These are phyloP conservation scores for Mortierella sp. DNA, from an alignment of 371 early-diverging fungal species.

Conservation along the genomic window DNA sequence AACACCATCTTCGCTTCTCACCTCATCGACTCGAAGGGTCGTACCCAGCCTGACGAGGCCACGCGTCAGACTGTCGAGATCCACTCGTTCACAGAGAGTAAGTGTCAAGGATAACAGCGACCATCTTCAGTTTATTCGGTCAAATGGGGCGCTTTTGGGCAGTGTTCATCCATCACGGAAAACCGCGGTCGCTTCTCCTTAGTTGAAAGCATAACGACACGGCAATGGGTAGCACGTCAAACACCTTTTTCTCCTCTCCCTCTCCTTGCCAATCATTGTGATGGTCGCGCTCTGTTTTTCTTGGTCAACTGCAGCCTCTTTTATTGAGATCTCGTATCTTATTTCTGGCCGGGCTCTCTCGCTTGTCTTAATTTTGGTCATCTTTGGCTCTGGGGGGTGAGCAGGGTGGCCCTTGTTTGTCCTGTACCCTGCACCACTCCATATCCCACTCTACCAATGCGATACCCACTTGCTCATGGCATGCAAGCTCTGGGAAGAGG, in stretches of 20 bases:
- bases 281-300: constrained; percentile 25
- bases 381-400: constrained; percentile 8
- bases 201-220: no score
- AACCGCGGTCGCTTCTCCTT: no score
- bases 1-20: constrained; percentile 94
- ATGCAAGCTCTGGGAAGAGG: constrained; percentile 4
- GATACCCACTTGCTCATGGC: neutral
- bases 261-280: neutral
- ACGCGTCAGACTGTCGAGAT: constrained; percentile 89
- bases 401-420: neutral
- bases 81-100: constrained; percentile 82
- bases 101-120: constrained; percentile 17
- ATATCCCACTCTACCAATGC: neutral
- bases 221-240: no score
- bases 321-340: constrained; percentile 13
- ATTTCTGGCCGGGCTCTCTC: constrained; percentile 6
- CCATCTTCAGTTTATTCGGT: neutral
- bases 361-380: constrained; percentile 10
- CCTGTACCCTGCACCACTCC: neutral
- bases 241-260: neutral
- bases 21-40: constrained; percentile 86
- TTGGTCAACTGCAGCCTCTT: constrained; percentile 17
- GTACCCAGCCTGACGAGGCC: constrained; percentile 77
- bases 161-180: no score
- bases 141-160: no score